Base-by-base conservation (phyloP, 441 rosid species). In the Omphalea diandra region DNA sequence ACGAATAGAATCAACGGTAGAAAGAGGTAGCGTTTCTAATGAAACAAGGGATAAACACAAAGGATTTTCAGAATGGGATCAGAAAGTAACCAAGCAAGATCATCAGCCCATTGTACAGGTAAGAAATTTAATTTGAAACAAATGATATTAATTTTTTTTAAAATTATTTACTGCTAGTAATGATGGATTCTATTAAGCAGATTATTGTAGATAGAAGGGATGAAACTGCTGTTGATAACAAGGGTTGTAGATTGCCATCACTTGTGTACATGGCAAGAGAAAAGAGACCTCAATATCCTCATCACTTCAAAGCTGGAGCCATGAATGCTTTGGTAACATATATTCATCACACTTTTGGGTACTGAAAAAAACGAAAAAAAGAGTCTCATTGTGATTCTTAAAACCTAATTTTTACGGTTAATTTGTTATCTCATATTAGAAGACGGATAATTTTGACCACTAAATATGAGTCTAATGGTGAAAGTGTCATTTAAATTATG, bases 231-330 rank as follows among this genome's bases (percentile, higher is more conserved):
- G 73, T 36, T 18, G 83, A 65, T 32, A 31, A 3, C 35, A 79
- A 65, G 41, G 90, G 82, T 29, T 41, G 66, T 27, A 20, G 46
- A 27, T 40, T 88, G 63, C 96, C 96, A 26, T 88, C 86, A 5
- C 69, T 86, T 43, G 91, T 86, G 38, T 88, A 88, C 71, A 11
- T 88, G 72, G 84, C 93, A 26, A 77, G 96, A 29, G 90, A 88
- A 80, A 90, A 88, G 79, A 73, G 91, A 70, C 85, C 88, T n/a
- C 71, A 83, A 10, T 67, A 71, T 75, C 81, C 63, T 62, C 91
- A 86, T 72, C 78, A 90, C 70, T 90, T 85, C 83, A 90, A 90
- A 73, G 93, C 93, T 43, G 93, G 96, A 74, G 77, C 96, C 26
- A 88, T 88, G 87, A 90, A 90, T 76, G 84, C 88, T 7, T 58